Conservation (phyloP, 2,329 filamentous ascomycete species). For the Aspergillus candidus region DNA sequence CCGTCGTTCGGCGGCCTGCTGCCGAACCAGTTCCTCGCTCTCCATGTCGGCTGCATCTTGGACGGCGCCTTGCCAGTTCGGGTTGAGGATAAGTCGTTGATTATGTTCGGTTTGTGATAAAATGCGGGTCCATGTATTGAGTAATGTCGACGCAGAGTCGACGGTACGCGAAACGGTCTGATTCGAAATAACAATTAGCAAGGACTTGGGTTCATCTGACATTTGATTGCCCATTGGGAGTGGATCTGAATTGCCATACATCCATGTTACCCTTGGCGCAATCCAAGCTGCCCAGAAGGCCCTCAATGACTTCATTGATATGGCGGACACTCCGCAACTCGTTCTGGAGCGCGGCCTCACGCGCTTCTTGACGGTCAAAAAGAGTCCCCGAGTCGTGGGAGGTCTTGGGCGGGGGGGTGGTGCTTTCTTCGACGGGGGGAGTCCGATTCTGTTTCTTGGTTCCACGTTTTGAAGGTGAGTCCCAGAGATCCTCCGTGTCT, state of each 20-base stretch:
- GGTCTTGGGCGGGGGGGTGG: slow-evolving; percentile 22
- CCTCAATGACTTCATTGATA: slow-evolving; percentile 82
- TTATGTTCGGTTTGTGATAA: slow-evolving; percentile 97
- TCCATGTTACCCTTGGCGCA: slow-evolving; percentile 47
- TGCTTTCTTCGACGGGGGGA: slow-evolving; percentile 34
- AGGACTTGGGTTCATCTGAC: slow-evolving; percentile 7
- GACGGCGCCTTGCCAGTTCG: slow-evolving; percentile 80
- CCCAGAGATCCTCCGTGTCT: slow-evolving; percentile 52
- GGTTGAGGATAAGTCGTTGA: slow-evolving; percentile 82
- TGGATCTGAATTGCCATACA: slow-evolving; percentile 25
- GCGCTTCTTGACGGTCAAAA: slow-evolving; percentile 60
- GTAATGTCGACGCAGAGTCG: slow-evolving; percentile 75
- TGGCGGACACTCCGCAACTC: slow-evolving; percentile 79
- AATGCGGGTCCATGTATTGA: slow-evolving; percentile 94
- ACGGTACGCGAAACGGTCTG: slow-evolving; percentile 83
- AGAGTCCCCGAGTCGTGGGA: slow-evolving; percentile 46
- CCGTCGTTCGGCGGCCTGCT: slow-evolving; percentile 70
- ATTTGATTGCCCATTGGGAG: not conserved
- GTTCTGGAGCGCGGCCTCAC: slow-evolving; percentile 66
- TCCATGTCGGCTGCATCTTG: slow-evolving; percentile 84
- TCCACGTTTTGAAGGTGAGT: slow-evolving; percentile 47
- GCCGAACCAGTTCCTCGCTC: slow-evolving; percentile 65
- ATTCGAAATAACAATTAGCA: not conserved
- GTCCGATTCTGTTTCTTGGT: slow-evolving; percentile 28
- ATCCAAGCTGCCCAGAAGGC: slow-evolving; percentile 41